phyloP scores from a whole-genome alignment of 176 grass and related monocot genomes.

The Oryza longistaminata region DNA sequence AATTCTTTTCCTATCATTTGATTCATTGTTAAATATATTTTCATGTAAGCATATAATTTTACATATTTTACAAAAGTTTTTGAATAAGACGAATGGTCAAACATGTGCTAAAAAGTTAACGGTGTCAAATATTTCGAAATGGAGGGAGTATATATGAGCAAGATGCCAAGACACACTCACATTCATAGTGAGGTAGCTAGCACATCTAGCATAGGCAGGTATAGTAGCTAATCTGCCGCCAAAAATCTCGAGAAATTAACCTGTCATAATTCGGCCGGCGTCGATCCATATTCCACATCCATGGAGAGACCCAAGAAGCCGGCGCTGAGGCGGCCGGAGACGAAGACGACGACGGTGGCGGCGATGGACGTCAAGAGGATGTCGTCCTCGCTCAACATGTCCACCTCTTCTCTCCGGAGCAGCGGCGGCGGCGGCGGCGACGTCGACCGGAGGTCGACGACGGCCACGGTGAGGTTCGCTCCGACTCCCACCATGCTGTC shows the following conservation, averaged over 20 bases:
- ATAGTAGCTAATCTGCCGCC: background rate
- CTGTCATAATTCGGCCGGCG: background rate
- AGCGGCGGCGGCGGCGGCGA: background rate
- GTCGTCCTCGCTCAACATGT: constrained; percentile 39
- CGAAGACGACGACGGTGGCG: constrained; percentile 15
- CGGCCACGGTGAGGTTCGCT: constrained; percentile 35
- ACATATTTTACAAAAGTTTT: no score
- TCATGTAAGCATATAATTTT: no score
- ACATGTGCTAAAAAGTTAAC: no score
- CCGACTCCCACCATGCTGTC: background rate
- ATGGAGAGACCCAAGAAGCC: constrained; percentile 44
- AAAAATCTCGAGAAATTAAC: background rate
- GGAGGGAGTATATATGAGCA: no score
- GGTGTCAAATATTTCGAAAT: no score
- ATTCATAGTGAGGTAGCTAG: no score
- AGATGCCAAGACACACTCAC: no score
- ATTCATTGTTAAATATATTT: no score
- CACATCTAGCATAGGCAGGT: no score
- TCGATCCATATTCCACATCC: background rate
- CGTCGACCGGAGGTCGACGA: background rate
- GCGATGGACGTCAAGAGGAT: constrained; percentile 30
- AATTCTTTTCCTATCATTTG: no score
- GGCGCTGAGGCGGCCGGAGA: constrained; percentile 1
- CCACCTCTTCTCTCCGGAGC: constrained; percentile 39
- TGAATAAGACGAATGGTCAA: no score